Evolutionary conservation across 2,329 filamentous ascomycete genomes (phyloP).

Genomic region (Mollisia scopiformis): DNA sequence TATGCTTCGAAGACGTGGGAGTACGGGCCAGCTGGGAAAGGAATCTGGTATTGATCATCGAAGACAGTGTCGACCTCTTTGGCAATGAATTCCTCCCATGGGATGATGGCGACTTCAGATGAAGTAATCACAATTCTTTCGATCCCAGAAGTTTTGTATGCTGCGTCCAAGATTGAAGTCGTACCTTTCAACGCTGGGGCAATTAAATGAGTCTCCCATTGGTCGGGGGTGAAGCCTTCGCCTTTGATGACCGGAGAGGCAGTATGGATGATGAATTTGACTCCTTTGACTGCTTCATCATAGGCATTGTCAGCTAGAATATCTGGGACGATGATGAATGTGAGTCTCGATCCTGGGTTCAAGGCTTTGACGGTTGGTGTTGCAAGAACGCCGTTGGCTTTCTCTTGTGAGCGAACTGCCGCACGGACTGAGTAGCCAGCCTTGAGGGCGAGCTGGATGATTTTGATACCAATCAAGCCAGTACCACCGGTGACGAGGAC

Average conservation of each 20-base stretch:
- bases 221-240: conserved; percentile 51
- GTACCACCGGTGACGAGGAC: conserved; percentile 40
- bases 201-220: conserved; percentile 33
- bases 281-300: conserved; percentile 43
- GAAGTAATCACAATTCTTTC: conserved; percentile 47
- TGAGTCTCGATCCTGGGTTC: conserved; percentile 33
- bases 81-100: conserved; percentile 25
- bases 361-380: conserved; percentile 37
- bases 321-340: conserved; percentile 42
- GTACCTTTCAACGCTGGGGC: conserved; percentile 42
- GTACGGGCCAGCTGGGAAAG: conserved; percentile 24
- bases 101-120: conserved; percentile 47
- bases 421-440: conserved; percentile 46
- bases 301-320: conserved; percentile 42
- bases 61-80: conserved; percentile 29
- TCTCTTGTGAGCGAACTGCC: conserved; percentile 48
- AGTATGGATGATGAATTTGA: conserved; percentile 40
- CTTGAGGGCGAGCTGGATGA: conserved; percentile 42
- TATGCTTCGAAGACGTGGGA: conserved; percentile 34
- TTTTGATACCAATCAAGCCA: conserved; percentile 54
- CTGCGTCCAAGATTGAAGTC: conserved; percentile 41
- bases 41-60: conserved; percentile 24
- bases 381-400: conserved; percentile 43
- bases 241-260: conserved; percentile 28
- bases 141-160: conserved; percentile 40